Percentiles rank a stretch among this genome's conserved stretches.
These are phyloP conservation scores for Atalantia buxifolia DNA, from an alignment of 345 rosid species.

Conservation along the genomic window DNA sequence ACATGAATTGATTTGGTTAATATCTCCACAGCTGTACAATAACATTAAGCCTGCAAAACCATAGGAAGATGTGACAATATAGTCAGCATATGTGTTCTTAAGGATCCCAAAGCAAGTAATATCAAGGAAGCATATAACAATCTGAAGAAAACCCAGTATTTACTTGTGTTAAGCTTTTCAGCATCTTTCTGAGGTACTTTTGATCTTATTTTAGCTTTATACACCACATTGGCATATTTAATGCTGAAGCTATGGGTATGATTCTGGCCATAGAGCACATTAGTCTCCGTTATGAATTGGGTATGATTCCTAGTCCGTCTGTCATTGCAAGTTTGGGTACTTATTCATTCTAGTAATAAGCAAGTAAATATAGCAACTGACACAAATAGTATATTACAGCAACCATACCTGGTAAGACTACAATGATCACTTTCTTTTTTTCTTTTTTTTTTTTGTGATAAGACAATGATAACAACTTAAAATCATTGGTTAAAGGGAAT, in stretches of 20 bases:
- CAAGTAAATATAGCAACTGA: not conserved
- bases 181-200: not conserved
- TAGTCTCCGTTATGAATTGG: not conserved
- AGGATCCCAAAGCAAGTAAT: not conserved
- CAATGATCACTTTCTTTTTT: too few relatives aligned
- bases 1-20: slow-evolving; percentile 9
- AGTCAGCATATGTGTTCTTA: not conserved
- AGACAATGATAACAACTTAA: not conserved
- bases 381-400: not conserved
- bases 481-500: not conserved
- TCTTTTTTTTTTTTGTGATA: too few relatives aligned
- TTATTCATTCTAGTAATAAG: not conserved
- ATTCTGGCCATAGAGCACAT: not conserved
- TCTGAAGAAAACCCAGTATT: not conserved
- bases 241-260: not conserved
- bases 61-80: not conserved
- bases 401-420: not conserved
- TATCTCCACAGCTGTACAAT: slow-evolving; percentile 28
- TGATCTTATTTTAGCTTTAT: not conserved
- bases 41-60: slow-evolving; percentile 21
- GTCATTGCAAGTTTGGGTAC: not conserved
- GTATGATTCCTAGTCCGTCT: not conserved
- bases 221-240: not conserved
- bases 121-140: not conserved
- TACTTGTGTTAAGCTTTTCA: not conserved